Evolutionary conservation across 2,329 filamentous ascomycete genomes (phyloP), one percentile per base, ranked within the genome.

Genomic region (Phialocephala sp.): DNA sequence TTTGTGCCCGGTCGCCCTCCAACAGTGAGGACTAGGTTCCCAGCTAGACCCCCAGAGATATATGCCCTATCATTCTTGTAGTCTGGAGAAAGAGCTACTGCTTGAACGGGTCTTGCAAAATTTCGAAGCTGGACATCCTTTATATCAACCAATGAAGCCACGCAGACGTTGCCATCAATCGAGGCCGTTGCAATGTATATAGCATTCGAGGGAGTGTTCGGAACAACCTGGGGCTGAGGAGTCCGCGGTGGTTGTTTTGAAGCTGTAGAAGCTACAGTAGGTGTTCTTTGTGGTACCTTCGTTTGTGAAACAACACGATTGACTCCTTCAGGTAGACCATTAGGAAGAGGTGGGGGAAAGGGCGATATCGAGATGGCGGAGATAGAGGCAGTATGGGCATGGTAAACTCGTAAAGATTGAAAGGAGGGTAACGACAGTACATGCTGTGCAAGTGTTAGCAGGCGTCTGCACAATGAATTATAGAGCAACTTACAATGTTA

Each of bases 181-280:
- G 95, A 98, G 0, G 95, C 93, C 0, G 94, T 97, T 1, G 91
- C 94, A 71, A 99, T 91, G 77, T 95, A 92, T 47, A 99, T 97
- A 62, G 94, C 90, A 73, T 97, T 98, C 1, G 92, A 94, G 0
- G 93, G 91, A 0, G 85, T 92, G 66, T 89, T 88, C 0, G 91
- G 88, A 1, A 97, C 82, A 0, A 84, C 80, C 0, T 81, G 77
- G 0, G 80, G 78, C 68, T 90, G 84, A 5, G 80, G 79, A 63
- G 80, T 82, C 64, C 85, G 82, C 14, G 86, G 84, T 8, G 82
- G 79, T 8, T 82, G 81, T 5, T 83, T 81, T 1, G 86, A 81
- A 6, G 86, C 79, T 20, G 80, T 72, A 15, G 81, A 78, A 36
- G 78, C 76, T 8, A 82, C 76, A 11, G 82, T 80, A 14, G 81